These are phyloP conservation scores for Colletotrichum horii DNA, from an alignment of 2,329 filamentous ascomycete species.

Conservation along the genomic window DNA sequence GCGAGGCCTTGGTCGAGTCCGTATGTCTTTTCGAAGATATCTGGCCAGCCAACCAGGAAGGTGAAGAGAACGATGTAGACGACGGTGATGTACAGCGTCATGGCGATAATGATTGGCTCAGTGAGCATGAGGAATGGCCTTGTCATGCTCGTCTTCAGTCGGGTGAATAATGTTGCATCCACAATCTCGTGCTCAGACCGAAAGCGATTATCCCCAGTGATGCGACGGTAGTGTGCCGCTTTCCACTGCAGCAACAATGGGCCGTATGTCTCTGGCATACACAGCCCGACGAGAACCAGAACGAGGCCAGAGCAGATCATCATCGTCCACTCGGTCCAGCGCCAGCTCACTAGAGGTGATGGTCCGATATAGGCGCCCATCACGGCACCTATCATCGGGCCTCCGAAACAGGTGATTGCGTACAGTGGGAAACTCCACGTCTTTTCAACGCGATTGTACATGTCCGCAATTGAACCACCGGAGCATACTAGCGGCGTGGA, in stretches of 20 bases:
- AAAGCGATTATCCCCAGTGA: constrained; percentile 67
- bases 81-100: constrained; percentile 56
- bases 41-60: constrained; percentile 55
- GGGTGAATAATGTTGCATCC: constrained; percentile 54
- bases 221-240: constrained; percentile 61
- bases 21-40: constrained; percentile 51
- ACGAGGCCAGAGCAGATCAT: constrained; percentile 66
- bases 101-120: constrained; percentile 44
- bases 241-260: constrained; percentile 63
- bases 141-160: constrained; percentile 48
- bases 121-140: constrained; percentile 44
- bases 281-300: constrained; percentile 58
- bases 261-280: constrained; percentile 72
- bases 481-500: constrained; percentile 48
- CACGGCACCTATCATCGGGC: constrained; percentile 46
- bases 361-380: constrained; percentile 70
- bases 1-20: constrained; percentile 44
- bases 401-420: constrained; percentile 42
- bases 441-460: constrained; percentile 38
- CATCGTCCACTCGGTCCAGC: constrained; percentile 70
- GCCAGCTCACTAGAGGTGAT: constrained; percentile 56
- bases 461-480: constrained; percentile 47
- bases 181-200: constrained; percentile 68
- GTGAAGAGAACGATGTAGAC: constrained; percentile 60
- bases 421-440: constrained; percentile 50